Percentiles rank a stretch among this genome's conserved stretches.
phyloP scores from a whole-genome alignment of 2,329 filamentous ascomycete genomes.

The Penicillium digitatum region DNA sequence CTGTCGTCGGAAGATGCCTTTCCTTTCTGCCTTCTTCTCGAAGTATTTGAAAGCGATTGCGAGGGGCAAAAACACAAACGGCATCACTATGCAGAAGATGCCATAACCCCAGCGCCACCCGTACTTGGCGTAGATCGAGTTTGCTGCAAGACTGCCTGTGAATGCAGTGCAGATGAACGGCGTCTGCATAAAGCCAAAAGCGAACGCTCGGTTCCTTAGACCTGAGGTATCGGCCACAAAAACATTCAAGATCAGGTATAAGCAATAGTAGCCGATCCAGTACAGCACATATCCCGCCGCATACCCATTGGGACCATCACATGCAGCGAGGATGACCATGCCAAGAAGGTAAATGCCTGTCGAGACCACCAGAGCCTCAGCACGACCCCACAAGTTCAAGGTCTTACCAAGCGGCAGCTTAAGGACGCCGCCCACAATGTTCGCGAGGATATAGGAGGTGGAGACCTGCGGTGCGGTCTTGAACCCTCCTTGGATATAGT shows the following conservation, averaged over 20 bases:
- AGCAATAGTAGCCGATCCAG: slow-evolving; percentile 54
- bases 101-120: slow-evolving; percentile 64
- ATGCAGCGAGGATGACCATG: slow-evolving; percentile 60
- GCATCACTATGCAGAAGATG: slow-evolving; percentile 58
- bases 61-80: slow-evolving; percentile 54
- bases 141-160: slow-evolving; percentile 51
- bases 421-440: slow-evolving; percentile 54
- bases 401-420: slow-evolving; percentile 62
- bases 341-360: slow-evolving; percentile 47
- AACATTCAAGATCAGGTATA: slow-evolving; percentile 55
- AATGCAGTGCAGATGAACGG: slow-evolving; percentile 61
- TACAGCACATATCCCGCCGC: slow-evolving; percentile 62
- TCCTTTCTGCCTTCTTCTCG: slow-evolving; percentile 54
- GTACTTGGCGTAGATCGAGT: slow-evolving; percentile 47
- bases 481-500: slow-evolving; percentile 53
- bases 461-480: slow-evolving; percentile 48
- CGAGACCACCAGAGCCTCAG: slow-evolving; percentile 55
- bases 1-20: slow-evolving; percentile 49
- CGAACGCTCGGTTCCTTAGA: slow-evolving; percentile 58
- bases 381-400: slow-evolving; percentile 60
- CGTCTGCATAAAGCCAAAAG: slow-evolving; percentile 56
- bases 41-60: slow-evolving; percentile 54
- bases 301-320: slow-evolving; percentile 58
- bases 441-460: slow-evolving; percentile 53
- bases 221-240: slow-evolving; percentile 62